These are phyloP conservation scores for Botrytis fragariae DNA, from an alignment of 2,329 filamentous ascomycete genomes.

Conservation along the genomic window DNA sequence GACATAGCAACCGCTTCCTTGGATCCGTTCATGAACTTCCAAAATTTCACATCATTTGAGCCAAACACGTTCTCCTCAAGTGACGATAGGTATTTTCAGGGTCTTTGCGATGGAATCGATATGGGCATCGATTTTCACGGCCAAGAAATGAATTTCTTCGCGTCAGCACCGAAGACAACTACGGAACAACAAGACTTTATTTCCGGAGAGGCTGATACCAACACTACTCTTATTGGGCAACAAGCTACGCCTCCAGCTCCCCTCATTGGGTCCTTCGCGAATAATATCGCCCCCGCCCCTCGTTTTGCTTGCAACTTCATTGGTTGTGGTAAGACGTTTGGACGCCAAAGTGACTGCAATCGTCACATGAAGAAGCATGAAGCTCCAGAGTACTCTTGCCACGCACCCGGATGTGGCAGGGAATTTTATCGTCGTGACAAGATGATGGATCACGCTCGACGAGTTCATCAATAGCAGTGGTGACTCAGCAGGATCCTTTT, in stretches of 20 bases:
- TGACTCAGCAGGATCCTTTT: background rate
- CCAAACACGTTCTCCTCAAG: background rate
- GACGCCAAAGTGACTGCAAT: background rate
- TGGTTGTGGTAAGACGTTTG: background rate
- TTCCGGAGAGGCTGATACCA: background rate
- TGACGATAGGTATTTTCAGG: background rate
- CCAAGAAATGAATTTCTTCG: background rate
- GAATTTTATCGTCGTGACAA: background rate
- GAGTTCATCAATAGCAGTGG: background rate
- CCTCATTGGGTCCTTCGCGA: background rate
- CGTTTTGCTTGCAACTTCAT: background rate
- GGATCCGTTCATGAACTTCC: background rate
- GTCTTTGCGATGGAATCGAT: background rate
- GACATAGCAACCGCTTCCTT: background rate
- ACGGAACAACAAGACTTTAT: background rate
- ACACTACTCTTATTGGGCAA: background rate
- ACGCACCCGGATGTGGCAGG: background rate
- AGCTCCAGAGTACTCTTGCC: background rate
- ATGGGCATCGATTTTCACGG: background rate
- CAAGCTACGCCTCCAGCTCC: background rate
- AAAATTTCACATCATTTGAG: background rate
- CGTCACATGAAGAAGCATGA: constrained; percentile 3
- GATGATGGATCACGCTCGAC: background rate
- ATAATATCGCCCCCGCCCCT: background rate
- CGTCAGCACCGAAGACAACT: background rate